Base-by-base conservation (phyloP, 345 rosid species). In the Brassica incana region DNA sequence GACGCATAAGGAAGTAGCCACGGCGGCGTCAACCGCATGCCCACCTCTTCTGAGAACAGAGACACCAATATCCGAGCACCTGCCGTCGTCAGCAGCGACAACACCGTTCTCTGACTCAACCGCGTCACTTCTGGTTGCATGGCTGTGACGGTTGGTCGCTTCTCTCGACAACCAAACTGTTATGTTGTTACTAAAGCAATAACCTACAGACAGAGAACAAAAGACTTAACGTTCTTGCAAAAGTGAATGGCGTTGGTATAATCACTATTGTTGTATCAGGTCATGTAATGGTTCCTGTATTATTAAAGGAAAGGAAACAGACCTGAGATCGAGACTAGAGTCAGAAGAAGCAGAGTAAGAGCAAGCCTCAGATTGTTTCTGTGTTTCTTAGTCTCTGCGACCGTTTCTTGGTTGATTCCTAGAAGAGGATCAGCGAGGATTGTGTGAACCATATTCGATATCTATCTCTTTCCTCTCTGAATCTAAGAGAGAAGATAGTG, bases 21-120 rank as follows among this genome's bases (percentile, higher is more conserved):
- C 99, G 0, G 97, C 93, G 1, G 99, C 93, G 76, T 95, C 99
- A 15, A 95, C 96, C 0, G 97, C 97, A 3, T 92, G 98, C 4
- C 99, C 99, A 0, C 98, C 97, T 76, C 79, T 86, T 76, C 91
- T 84, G 27, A 95, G 94, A 74, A 90, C 80, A 3, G 88, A 85
- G 1, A 81, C 96, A 3, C 98, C 99, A 8, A 92, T 90, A 80
- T 91, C 85, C 7, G 98, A 95, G 78, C 99, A 95, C 1, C 97
- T 85, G n/a, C 84, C 88, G 66, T 95, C 98, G 71, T 95, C 99
- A 6, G 98, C 98, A 1, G 98, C 99, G 63, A 92, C 99, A 40
- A 92, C 97, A 0, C 97, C 99, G 15, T 86, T 77, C 70, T 90
- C 89, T 1, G 99, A 92, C 72, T 92, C 88, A 0, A 95, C 79